Evolutionary conservation across 176 grass and related monocot genomes (phyloP).

Genomic region (Tuctoria greenei): DNA sequence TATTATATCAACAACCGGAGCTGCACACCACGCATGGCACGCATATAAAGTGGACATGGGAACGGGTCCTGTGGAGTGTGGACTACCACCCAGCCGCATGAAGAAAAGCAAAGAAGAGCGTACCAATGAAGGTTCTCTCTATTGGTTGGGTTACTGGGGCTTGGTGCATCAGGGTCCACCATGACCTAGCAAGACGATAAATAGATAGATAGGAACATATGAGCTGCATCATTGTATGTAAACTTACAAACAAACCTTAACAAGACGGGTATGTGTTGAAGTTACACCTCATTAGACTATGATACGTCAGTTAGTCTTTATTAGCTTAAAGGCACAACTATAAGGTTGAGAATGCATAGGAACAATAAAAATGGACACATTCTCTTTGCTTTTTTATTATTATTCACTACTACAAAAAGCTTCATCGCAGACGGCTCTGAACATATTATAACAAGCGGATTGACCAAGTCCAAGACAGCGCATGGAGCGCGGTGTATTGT

Average conservation of each 20-base stretch:
- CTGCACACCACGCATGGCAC: slow-evolving; percentile 12
- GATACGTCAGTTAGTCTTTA: slow-evolving; percentile 22
- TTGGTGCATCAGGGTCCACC: slow-evolving; percentile 97
- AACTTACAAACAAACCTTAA: background rate
- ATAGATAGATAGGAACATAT: slow-evolving; percentile 10
- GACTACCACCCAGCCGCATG: slow-evolving; percentile 33
- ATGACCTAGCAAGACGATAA: slow-evolving; percentile 72
- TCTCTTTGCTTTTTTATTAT: slow-evolving; percentile 20
- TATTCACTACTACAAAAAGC: no score
- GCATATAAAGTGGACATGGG: slow-evolving; percentile 36
- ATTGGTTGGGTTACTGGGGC: slow-evolving; percentile 84
- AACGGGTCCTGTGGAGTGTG: slow-evolving; percentile 19
- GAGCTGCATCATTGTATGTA: background rate
- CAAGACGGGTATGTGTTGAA: background rate
- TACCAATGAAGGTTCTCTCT: slow-evolving; percentile 98
- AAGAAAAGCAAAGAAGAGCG: slow-evolving; percentile 43
- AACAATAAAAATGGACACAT: background rate
- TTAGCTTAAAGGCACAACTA: slow-evolving; percentile 16
- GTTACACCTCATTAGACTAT: slow-evolving; percentile 4
- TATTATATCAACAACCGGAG: slow-evolving; percentile 38
- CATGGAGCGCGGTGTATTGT: no score
- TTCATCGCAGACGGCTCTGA: no score
- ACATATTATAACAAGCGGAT: no score
- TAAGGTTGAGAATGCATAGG: background rate
- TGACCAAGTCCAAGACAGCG: no score